Percentiles rank a stretch among this genome's conserved stretches.
phyloP scores from a whole-genome alignment of 2,329 filamentous ascomycete genomes.

The Chaetomiaceae sp. region DNA sequence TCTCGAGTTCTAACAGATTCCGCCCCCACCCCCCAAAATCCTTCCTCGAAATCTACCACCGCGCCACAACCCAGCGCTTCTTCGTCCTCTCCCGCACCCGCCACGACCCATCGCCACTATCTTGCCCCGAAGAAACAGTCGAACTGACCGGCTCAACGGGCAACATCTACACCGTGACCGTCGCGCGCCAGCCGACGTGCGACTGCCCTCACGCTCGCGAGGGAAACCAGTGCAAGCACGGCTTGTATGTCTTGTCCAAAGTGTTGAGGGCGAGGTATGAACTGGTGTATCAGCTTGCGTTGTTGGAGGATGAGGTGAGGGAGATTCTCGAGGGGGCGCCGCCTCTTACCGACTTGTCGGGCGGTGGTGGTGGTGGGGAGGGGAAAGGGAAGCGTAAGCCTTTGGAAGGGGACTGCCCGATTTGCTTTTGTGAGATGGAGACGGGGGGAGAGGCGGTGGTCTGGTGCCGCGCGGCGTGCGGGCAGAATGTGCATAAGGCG shows the following conservation, averaged over 20 bases:
- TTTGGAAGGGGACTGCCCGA: conserved; percentile 51
- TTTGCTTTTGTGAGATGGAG: conserved; percentile 51
- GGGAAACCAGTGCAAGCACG: conserved; percentile 62
- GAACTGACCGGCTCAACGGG: conserved; percentile 61
- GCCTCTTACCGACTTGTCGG: conserved; percentile 34
- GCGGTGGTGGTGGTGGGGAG: conserved; percentile 12
- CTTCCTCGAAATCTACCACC: conserved; percentile 24
- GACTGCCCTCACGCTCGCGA: conserved; percentile 50
- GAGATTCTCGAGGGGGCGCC: conserved; percentile 55
- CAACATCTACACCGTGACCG: conserved; percentile 58
- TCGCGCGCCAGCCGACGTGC: conserved; percentile 49
- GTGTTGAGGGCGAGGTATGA: conserved; percentile 55
- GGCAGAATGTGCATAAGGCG: conserved; percentile 50
- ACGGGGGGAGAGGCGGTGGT: conserved; percentile 37
- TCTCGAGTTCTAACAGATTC: conserved; percentile 15
- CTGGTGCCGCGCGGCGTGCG: conserved; percentile 50
- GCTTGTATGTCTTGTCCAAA: conserved; percentile 56
- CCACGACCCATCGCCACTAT: conserved; percentile 32
- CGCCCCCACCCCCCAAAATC: conserved; percentile 23
- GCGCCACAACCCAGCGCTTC: conserved; percentile 35
- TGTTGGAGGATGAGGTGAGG: conserved; percentile 54
- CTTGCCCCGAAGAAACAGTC: conserved; percentile 48
- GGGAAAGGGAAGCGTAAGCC: conserved; percentile 43
- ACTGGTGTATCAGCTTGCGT: conserved; percentile 58
- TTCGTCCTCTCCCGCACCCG: conserved; percentile 42